Base-by-base conservation (phyloP, 2,329 filamentous ascomycete species). In the Beauveria sp. region DNA sequence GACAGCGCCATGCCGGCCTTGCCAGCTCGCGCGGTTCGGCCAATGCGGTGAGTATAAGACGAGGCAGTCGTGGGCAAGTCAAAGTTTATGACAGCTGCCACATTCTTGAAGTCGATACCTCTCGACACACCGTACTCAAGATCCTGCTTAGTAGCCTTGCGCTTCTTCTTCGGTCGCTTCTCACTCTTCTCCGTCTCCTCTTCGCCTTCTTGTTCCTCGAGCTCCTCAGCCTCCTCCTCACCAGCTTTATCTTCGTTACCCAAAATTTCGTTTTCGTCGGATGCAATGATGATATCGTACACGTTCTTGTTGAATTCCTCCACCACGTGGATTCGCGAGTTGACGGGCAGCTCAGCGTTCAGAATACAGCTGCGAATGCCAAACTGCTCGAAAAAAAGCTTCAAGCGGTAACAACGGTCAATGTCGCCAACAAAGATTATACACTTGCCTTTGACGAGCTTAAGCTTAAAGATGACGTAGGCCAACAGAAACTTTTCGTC, bases 221-320 rank as follows among this genome's bases (percentile, higher is more conserved):
- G 70, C 37, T 76, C 75, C 22, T 75, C 79, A 58, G 70, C 70
- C 41, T 76, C 75, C 22, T 75, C 74, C 26, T 73, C 71, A 24
- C 73, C 70, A 41, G 72, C 68, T 62, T 75, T 70, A 8, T 80
- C 79, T 59, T 87, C 84, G 22, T 85, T 82, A 14, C 89, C 91
- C 12, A 96, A 73, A 12, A 96, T 84, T 70, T 96, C 92, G 63
- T 66, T 67, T 71, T 96, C 92, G 68, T 99, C 94, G 0, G 91
- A 92, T 1, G 94, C 94, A 68, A 99, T 96, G 66, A 99, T 92
- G 64, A 97, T 97, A 68, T 99, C 93, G 80, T 99, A 99, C 7
- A 97, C 87, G 58, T 91, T 90, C 75, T 90, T 90, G 78, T 97
- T 99, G 77, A 99, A 99, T 72, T 97, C 92, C 68, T 97, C 90